These are phyloP conservation scores for Turritis glabra DNA, from an alignment of 345 rosid species.

Conservation along the genomic window DNA sequence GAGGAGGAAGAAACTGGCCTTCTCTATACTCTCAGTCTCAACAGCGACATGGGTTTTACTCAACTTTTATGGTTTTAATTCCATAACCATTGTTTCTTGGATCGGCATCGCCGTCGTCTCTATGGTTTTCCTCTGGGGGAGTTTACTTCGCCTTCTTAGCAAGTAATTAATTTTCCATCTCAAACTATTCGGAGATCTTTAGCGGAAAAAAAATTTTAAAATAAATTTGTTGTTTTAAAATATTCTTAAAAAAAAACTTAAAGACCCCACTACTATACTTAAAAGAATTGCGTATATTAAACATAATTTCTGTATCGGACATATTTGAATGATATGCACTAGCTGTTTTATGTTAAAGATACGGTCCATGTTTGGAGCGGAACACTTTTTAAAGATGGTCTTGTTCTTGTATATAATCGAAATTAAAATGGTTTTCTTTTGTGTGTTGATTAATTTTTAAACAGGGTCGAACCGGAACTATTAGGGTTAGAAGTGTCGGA, in stretches of 20 bases:
- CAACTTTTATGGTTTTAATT: constrained; percentile 45
- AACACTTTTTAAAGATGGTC: neutral
- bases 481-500: constrained; percentile 45
- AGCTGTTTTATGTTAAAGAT: neutral
- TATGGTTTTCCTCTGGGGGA: constrained; percentile 52
- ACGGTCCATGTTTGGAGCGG: neutral
- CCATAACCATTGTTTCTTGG: constrained; percentile 52
- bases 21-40: constrained; percentile 35
- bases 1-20: constrained; percentile 55
- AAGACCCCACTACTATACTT: neutral
- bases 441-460: neutral
- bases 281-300: neutral
- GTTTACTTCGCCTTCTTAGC: constrained; percentile 49
- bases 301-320: neutral
- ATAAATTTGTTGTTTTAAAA: neutral
- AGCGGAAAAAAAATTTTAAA: neutral
- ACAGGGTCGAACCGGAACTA: constrained; percentile 49
- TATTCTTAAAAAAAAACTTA: neutral
- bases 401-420: neutral
- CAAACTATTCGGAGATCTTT: neutral
- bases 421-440: neutral
- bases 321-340: neutral
- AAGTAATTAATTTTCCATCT: constrained; percentile 36
- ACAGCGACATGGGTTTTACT: constrained; percentile 50
- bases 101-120: constrained; percentile 35